Evolutionary conservation across 2,329 filamentous ascomycete species (phyloP), one percentile per base, ranked within the genome.

Genomic region (Chrysoporthe deuterocubensis): DNA sequence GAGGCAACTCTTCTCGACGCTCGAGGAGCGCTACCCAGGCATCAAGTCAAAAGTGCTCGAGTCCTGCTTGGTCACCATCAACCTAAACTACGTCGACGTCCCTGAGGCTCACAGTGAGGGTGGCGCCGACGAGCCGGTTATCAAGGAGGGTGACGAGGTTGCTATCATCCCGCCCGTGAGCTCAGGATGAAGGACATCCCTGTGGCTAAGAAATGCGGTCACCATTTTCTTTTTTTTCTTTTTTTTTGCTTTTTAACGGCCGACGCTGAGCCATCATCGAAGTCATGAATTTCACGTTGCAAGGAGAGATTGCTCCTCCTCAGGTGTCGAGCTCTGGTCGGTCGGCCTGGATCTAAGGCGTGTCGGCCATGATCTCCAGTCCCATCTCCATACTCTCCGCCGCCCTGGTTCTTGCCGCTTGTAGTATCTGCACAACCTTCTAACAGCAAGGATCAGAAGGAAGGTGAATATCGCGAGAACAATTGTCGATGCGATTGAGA

Each of bases 121-220:
- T 59, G 80, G 80, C 21, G 74, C 74, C 18, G 75, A 76, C 9
- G 80, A 80, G 18, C 72, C 82, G 37, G 76, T 87, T 66, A 91
- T 96, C 67, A 80, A 88, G 63, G 87, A 88, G 70, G 92, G 90
- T 40, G 93, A 96, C 75, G 93, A 96, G 80, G 92, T 96, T 66
- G 93, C 91, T 54, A 91, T 96, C 46, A 95, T 96, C 67, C 93
- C 93, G 44, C 93, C 93, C 11, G 93, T 96, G 72, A 96, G 93
- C 82, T 94, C 93, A 48, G 93, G 93, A 4, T 96, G 78, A 84
- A 26, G n/a, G 16, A 43, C 16, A 44, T 32, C n/a, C n/a, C 52
- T 37, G 52, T 26, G 40, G 46, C 44, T 18, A 8, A 50, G 9
- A 13, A 52, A 26, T 46, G 3, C 21, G 32, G 32, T 59, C 37